A percentile compares a stretch with the other conserved stretches of the same genome.
phyloP scores from a whole-genome alignment of 2,329 filamentous ascomycete species.

The Xylaria sp. region DNA sequence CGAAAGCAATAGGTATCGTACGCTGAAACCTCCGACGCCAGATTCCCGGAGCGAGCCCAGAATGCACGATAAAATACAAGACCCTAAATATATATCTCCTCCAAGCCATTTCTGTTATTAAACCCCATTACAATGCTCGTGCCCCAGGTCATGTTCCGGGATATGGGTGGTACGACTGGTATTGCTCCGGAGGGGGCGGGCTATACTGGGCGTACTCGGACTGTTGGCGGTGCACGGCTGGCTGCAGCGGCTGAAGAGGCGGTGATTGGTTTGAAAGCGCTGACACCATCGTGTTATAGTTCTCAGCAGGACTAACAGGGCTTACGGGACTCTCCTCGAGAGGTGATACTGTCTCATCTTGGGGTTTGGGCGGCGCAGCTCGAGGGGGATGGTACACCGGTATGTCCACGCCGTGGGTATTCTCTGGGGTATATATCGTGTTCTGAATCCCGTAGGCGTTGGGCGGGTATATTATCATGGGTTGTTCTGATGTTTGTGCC shows the following conservation, averaged over 20 bases:
- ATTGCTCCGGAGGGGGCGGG: conserved; percentile 38
- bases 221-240: conserved; percentile 26
- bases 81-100: background rate
- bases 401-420: conserved; percentile 15
- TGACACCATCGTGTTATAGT: conserved; percentile 35
- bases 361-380: conserved; percentile 13
- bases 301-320: conserved; percentile 28
- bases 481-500: conserved; percentile 31
- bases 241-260: conserved; percentile 27
- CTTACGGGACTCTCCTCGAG: conserved; percentile 29
- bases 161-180: conserved; percentile 37
- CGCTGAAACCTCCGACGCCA: conserved; percentile 27
- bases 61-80: conserved; percentile 11
- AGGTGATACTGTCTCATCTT: conserved; percentile 29
- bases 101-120: too few species aligned
- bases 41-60: conserved; percentile 11
- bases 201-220: conserved; percentile 37
- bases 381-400: conserved; percentile 22
- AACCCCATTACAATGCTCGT: background rate
- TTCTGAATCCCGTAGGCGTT: conserved; percentile 25
- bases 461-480: conserved; percentile 21
- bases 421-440: conserved; percentile 10
- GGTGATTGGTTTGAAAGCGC: conserved; percentile 31
- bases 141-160: conserved; percentile 27
- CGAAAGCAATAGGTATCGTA: conserved; percentile 34